Conservation (phyloP, 306 rosid species). For the Morella rubra region DNA sequence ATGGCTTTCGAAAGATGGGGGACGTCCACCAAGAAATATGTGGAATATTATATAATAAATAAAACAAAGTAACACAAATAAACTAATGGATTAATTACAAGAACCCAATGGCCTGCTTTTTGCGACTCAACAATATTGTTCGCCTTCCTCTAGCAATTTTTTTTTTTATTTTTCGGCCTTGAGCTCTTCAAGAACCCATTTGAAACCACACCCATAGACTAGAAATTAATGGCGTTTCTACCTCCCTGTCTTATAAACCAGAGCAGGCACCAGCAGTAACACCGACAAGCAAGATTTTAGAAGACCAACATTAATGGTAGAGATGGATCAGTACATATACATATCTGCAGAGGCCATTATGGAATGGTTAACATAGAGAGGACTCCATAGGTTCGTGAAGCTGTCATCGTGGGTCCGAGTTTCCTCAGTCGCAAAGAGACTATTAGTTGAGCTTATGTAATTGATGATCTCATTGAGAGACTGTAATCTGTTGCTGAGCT, state of each 20-base stretch:
- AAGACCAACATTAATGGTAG: not conserved
- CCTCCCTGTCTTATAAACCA: no score
- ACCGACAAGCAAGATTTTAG: not conserved
- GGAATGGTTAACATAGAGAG: conserved; percentile 38
- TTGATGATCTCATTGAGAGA: conserved; percentile 60
- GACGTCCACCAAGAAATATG: no score
- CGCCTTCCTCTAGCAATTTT: not conserved
- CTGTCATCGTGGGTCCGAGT: conserved; percentile 36
- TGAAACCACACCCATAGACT: not conserved
- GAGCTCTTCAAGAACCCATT: not conserved
- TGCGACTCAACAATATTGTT: not conserved
- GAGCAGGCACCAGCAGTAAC: not conserved
- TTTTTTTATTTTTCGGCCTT: not conserved
- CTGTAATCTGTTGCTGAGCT: conserved; percentile 62
- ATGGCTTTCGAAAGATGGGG: no score
- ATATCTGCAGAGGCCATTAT: conserved; percentile 43
- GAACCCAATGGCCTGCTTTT: not conserved
- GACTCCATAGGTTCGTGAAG: conserved; percentile 40
- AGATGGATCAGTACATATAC: conserved; percentile 35
- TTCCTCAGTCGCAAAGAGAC: conserved; percentile 1
- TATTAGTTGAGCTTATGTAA: conserved; percentile 47
- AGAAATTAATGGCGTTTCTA: no score
- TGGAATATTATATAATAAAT: no score
- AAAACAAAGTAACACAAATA: no score
- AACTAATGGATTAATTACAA: no score